Evolutionary conservation across 495 filamentous ascomycete genomes (phyloP), one percentile per base, ranked within the genome.

Genomic region (Aspergillus biplanus): DNA sequence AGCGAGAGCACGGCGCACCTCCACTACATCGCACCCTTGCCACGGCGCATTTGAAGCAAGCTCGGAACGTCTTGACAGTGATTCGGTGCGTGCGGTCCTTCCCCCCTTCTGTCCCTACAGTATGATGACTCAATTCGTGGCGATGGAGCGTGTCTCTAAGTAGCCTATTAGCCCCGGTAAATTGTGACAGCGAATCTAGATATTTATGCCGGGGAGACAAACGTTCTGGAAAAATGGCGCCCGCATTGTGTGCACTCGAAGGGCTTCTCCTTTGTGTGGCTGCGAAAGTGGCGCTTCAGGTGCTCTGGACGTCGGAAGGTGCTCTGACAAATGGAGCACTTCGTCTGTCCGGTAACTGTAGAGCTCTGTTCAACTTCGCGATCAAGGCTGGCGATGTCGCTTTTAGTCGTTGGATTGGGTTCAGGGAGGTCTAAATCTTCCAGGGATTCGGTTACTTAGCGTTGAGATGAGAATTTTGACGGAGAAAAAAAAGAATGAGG

Each of bases 231-330:
- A 69, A 92, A 92, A 61, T 88, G 83, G 55, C 89, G 85, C 31
- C 82, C 80, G 70, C 89, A 92, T 65, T 86, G 81, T 8, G 81
- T 74, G 66, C 89, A 92, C 64, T 86, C 83, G 66, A 90, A 90
- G 0, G 85, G 86, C 65, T 88, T 89, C 69, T 89, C 87, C 62
- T 87, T 89, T 1, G 86, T 87, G 68, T 92, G 89, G 52, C 87
- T 89, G 46, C 89, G 82, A 63, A 89, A 78, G 73, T 92, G 89
- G 34, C 89, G 80, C 72, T 90, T 92, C 47, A 92, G 70, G 73
- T 92, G 89, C 68, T 92, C 89, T 16, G 86, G 80, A 66, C 89
- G 75, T 46, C 87, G 84, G 68, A 92, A 92, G 9, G 82, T 83
- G 27, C 78, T 83, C 49, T 78, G 72, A 57, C 85, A 87, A 34